These are phyloP conservation scores for Xylaria sp. DNA, from an alignment of 2,329 filamentous ascomycete species.

Conservation along the genomic window DNA sequence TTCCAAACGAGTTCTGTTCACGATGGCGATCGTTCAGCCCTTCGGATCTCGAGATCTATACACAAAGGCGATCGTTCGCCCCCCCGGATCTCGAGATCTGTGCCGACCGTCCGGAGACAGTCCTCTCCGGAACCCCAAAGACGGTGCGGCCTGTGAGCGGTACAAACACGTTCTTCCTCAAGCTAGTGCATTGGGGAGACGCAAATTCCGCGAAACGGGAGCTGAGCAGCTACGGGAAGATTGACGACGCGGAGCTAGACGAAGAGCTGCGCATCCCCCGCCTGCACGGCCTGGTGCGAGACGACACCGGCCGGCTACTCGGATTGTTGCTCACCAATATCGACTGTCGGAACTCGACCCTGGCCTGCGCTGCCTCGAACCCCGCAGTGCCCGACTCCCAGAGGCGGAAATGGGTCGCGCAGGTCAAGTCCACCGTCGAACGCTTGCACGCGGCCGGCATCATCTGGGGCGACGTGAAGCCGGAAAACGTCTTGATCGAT, in stretches of 20 bases:
- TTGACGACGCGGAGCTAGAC: constrained; percentile 5
- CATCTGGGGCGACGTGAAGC: constrained; percentile 50
- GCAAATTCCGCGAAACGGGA: not conserved
- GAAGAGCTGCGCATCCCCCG: constrained; percentile 4
- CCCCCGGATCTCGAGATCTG: constrained; percentile 4
- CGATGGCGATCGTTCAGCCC: constrained; percentile 1
- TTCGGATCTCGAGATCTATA: constrained; percentile 2
- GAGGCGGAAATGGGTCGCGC: constrained; percentile 2
- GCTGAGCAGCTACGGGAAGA: constrained; percentile 5
- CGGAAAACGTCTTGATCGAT: constrained; percentile 50
- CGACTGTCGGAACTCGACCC: not conserved
- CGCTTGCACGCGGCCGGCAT: constrained; percentile 36
- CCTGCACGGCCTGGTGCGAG: constrained; percentile 2
- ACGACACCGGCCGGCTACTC: not conserved
- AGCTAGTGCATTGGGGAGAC: not conserved
- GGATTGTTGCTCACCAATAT: constrained; percentile 4
- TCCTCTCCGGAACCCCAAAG: not conserved
- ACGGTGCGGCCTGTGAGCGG: not conserved
- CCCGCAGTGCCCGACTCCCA: not conserved
- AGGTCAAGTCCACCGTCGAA: constrained; percentile 8
- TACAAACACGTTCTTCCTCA: constrained; percentile 6
- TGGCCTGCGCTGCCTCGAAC: constrained; percentile 3
- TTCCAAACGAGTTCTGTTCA: constrained; percentile 6
- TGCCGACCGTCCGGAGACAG: constrained; percentile 2
- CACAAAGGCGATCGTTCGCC: constrained; percentile 3